These are phyloP conservation scores for Xylaria polymorpha DNA, from an alignment of 2,329 filamentous ascomycete species.

Conservation along the genomic window DNA sequence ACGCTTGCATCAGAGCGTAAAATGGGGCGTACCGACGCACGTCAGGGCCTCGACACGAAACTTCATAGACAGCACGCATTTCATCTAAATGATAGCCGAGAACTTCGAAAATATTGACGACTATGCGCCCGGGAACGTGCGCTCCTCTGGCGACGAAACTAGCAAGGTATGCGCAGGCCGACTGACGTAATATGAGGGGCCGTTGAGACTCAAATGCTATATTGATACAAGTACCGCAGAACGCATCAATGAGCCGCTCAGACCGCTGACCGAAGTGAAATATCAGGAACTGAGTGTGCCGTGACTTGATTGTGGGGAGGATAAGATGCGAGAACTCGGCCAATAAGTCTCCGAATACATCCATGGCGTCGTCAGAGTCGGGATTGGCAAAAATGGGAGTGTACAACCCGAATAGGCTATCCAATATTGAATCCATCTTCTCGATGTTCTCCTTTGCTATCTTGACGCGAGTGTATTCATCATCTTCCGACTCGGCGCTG, in stretches of 20 bases:
- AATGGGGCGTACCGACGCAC: slow-evolving; percentile 84
- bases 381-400: slow-evolving; percentile 76
- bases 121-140: slow-evolving; percentile 78
- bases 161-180: slow-evolving; percentile 90
- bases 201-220: slow-evolving; percentile 77
- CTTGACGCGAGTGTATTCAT: slow-evolving; percentile 73
- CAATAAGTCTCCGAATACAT: slow-evolving; percentile 81
- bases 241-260: slow-evolving; percentile 81
- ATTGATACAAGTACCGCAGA: slow-evolving; percentile 80
- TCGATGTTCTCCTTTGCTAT: slow-evolving; percentile 83
- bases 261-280: slow-evolving; percentile 94
- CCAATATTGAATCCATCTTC: slow-evolving; percentile 91
- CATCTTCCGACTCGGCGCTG: slow-evolving; percentile 75
- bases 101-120: slow-evolving; percentile 84
- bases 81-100: slow-evolving; percentile 81
- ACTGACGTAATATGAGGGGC: slow-evolving; percentile 79
- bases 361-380: slow-evolving; percentile 74
- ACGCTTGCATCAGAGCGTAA: slow-evolving; percentile 87
- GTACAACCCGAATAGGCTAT: slow-evolving; percentile 88
- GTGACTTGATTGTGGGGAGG: slow-evolving; percentile 88
- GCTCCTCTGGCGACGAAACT: slow-evolving; percentile 94
- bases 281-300: slow-evolving; percentile 93
- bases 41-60: slow-evolving; percentile 83
- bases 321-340: slow-evolving; percentile 89
- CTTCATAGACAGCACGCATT: slow-evolving; percentile 78